These are phyloP conservation scores for Solanum corneliomulleri DNA, from an alignment of 257 asterid genomes.

Conservation along the genomic window DNA sequence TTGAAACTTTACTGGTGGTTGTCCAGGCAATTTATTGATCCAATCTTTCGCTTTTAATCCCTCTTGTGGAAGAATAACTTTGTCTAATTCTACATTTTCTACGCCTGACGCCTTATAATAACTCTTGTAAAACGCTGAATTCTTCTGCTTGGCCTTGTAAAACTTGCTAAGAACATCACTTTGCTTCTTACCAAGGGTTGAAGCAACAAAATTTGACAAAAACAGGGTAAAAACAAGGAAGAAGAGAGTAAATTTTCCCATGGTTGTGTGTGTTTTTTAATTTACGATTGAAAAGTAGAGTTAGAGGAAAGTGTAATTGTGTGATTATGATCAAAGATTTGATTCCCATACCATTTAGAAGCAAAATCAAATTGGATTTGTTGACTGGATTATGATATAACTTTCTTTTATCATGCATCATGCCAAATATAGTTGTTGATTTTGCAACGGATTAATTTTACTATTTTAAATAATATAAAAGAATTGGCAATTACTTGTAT, in stretches of 20 bases:
- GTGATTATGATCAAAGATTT: not conserved
- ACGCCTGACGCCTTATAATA: not conserved
- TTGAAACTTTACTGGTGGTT: constrained; percentile 30
- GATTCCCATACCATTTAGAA: not conserved
- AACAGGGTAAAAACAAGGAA: not conserved
- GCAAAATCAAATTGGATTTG: not conserved
- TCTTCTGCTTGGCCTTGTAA: not conserved
- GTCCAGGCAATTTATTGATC: constrained; percentile 35
- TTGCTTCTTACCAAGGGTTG: not conserved
- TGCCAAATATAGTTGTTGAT: not conserved
- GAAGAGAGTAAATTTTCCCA: not conserved
- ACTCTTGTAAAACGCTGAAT: not conserved
- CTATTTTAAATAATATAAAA: not conserved
- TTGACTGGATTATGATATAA: not conserved
- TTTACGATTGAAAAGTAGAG: not conserved
- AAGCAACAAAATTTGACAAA: not conserved
- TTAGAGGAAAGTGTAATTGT: not conserved
- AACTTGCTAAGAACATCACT: not conserved
- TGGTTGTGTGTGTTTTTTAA: not conserved
- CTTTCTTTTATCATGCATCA: not conserved
- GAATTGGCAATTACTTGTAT: not conserved
- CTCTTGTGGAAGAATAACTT: constrained; percentile 11
- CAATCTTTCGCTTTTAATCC: constrained; percentile 28
- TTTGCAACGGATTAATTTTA: not conserved
- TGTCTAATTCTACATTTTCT: not conserved